Evolutionary conservation across 73 alveolate species (phyloP).

Genomic region (Stentor roeselii): DNA sequence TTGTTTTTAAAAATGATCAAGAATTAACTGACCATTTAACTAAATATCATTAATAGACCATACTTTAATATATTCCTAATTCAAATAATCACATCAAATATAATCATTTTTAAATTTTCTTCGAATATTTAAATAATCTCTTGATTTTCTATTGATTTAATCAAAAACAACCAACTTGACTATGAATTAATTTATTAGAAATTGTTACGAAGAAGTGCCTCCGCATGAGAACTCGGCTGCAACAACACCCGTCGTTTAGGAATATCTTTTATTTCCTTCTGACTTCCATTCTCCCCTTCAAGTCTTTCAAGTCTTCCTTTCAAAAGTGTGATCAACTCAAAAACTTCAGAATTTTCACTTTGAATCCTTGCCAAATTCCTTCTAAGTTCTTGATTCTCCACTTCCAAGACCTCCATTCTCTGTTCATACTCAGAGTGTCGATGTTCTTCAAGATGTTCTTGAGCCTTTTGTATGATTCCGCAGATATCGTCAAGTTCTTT

Average conservation of each 20-base stretch:
- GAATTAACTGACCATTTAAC: no score
- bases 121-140: no score
- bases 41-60: no score
- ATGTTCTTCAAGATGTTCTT: not conserved
- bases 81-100: no score
- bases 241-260: not conserved
- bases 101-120: no score
- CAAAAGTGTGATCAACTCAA: not conserved
- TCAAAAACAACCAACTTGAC: no score
- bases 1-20: no score
- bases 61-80: no score
- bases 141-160: no score
- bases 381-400: constrained; percentile 9
- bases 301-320: constrained; percentile 5
- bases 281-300: not conserved
- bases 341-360: not conserved
- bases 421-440: not conserved
- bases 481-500: constrained; percentile 3
- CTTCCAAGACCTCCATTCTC: not conserved
- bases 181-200: no score
- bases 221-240: not conserved
- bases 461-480: not conserved
- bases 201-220: not conserved
- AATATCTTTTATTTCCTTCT: not conserved
- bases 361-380: not conserved